A percentile compares a stretch with the other conserved stretches of the same genome.
Evolutionary conservation across 805 yeast species (phyloP).

Genomic region (Myxozyma udenii): DNA sequence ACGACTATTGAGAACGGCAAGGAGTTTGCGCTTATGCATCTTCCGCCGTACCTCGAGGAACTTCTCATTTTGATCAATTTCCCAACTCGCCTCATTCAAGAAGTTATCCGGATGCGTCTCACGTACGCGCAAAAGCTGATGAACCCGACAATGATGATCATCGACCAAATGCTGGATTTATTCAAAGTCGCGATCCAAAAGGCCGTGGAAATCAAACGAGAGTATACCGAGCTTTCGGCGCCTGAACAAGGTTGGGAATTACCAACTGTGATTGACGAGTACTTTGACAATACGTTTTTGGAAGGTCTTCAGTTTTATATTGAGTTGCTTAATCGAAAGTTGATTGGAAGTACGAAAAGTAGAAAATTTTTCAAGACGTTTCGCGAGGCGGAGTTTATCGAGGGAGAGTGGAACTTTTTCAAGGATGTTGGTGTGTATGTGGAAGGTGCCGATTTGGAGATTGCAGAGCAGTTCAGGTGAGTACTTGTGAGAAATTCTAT

Average conservation of each 20-base stretch:
- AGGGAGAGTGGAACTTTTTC: slow-evolving; percentile 74
- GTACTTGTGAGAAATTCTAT: background rate
- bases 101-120: slow-evolving; percentile 69
- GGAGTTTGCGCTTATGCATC: slow-evolving; percentile 60
- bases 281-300: slow-evolving; percentile 63
- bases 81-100: slow-evolving; percentile 77
- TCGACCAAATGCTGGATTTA: slow-evolving; percentile 88
- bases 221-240: slow-evolving; percentile 53
- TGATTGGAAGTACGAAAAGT: slow-evolving; percentile 69
- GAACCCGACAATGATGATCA: slow-evolving; percentile 91
- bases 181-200: slow-evolving; percentile 71
- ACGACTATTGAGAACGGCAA: slow-evolving; percentile 62
- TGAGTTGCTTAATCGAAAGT: slow-evolving; percentile 67
- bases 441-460: slow-evolving; percentile 74
- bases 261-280: slow-evolving; percentile 58
- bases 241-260: slow-evolving; percentile 69
- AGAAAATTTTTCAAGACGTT: slow-evolving; percentile 69
- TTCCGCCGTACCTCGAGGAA: slow-evolving; percentile 69
- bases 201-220: slow-evolving; percentile 70
- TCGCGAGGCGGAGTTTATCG: slow-evolving; percentile 87
- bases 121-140: slow-evolving; percentile 71
- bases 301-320: slow-evolving; percentile 73
- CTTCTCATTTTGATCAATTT: slow-evolving; percentile 65
- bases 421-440: slow-evolving; percentile 73
- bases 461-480: slow-evolving; percentile 66